These are phyloP conservation scores for Carnegiea gigantea DNA, from an alignment of 179 eudicot species.

Conservation along the genomic window DNA sequence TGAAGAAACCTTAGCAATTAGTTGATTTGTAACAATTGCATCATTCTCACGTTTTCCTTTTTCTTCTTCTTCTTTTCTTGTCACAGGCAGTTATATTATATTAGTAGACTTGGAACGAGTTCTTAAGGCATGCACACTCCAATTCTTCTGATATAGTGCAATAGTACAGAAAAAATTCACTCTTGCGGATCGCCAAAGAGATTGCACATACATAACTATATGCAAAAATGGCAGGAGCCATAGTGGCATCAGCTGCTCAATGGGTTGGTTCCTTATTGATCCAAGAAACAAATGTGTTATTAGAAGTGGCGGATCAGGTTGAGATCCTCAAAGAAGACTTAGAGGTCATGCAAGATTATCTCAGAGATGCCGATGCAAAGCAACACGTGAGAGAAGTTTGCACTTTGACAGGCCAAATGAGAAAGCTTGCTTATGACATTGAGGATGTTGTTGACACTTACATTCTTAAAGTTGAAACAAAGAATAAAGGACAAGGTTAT, in stretches of 20 bases:
- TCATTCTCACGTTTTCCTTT: too few relatives aligned
- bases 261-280: conserved; percentile 27
- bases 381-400: conserved; percentile 11
- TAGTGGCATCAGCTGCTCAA: conserved; percentile 13
- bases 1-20: too few relatives aligned
- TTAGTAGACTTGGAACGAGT: not conserved
- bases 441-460: conserved; percentile 33
- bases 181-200: not conserved
- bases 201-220: not conserved
- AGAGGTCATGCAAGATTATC: conserved; percentile 19
- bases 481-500: not conserved
- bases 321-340: conserved; percentile 18
- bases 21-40: too few relatives aligned
- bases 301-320: conserved; percentile 17
- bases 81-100: too few relatives aligned
- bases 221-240: conserved; percentile 15
- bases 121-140: not conserved
- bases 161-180: not conserved
- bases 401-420: conserved; percentile 15
- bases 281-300: conserved; percentile 17
- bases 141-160: not conserved
- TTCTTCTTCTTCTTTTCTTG: too few relatives aligned
- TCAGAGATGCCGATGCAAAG: conserved; percentile 27
- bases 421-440: conserved; percentile 30
- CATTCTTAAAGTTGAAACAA: conserved; percentile 6